phyloP scores from a whole-genome alignment of 257 asterid species.

The Solanum sejunctum region DNA sequence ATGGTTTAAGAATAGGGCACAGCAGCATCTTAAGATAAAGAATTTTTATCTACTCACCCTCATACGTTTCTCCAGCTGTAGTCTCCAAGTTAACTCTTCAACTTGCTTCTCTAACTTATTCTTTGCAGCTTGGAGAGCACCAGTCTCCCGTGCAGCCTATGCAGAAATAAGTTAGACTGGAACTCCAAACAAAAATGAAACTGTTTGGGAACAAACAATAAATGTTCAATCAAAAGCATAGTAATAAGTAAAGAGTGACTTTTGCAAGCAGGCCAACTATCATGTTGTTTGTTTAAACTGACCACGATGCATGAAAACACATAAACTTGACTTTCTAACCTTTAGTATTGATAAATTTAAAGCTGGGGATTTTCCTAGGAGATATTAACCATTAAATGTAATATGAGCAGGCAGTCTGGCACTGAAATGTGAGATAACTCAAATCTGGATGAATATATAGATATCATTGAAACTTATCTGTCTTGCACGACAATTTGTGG shows the following conservation, averaged over 20 bases:
- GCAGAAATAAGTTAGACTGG: not conserved
- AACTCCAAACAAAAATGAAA: not conserved
- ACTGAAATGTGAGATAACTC: not conserved
- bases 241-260: not conserved
- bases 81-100: constrained; percentile 4
- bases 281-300: not conserved
- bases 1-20: not conserved
- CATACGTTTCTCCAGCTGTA: constrained; percentile 8
- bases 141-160: constrained; percentile 5
- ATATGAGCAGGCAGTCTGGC: not conserved
- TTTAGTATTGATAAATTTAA: not conserved
- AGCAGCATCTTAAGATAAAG: not conserved
- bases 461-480: not conserved
- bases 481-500: not conserved
- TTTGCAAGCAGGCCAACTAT: not conserved
- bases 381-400: not conserved
- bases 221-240: not conserved
- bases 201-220: not conserved
- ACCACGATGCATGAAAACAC: not conserved
- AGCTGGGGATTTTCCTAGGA: not conserved
- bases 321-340: not conserved
- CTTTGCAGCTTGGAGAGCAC: constrained; percentile 4
- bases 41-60: constrained; percentile 1
- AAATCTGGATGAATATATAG: not conserved
- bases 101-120: constrained; percentile 5